Conservation (phyloP, 2,329 filamentous ascomycete genomes). For the Exophiala dermatitidis region DNA sequence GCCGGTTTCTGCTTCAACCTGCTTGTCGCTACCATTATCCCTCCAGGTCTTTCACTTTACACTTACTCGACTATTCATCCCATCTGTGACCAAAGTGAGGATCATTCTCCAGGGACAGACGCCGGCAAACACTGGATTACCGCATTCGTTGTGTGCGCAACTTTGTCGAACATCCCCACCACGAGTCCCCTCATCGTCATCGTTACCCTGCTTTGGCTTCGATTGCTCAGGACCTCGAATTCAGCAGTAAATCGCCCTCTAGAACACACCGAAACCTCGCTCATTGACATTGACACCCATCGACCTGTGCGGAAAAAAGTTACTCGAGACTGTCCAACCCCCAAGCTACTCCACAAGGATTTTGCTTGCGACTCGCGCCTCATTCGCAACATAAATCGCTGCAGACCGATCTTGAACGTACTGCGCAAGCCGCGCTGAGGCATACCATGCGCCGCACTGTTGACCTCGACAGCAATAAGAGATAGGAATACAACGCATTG, state of each 20-base stretch:
- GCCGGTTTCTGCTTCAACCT: not conserved
- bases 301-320: too few species aligned
- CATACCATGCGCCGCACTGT: constrained; percentile 16
- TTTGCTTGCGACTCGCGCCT: too few species aligned
- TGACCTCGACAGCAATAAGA: constrained; percentile 6
- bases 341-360: too few species aligned
- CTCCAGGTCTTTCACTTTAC: not conserved
- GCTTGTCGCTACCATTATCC: not conserved
- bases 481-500: constrained; percentile 6
- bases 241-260: not conserved
- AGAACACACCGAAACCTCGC: not conserved
- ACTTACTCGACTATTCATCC: not conserved
- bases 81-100: not conserved
- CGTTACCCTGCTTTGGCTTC: not conserved
- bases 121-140: not conserved
- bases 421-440: not conserved
- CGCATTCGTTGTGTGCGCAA: not conserved
- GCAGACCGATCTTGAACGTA: not conserved
- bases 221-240: not conserved
- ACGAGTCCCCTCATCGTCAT: constrained; percentile 1
- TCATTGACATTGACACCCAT: not conserved
- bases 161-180: not conserved
- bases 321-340: not conserved
- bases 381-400: too few species aligned
- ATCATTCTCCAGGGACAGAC: not conserved